Evolutionary conservation across 2,329 filamentous ascomycete genomes (phyloP).

Genomic region (Paracoccidioides lutzii): DNA sequence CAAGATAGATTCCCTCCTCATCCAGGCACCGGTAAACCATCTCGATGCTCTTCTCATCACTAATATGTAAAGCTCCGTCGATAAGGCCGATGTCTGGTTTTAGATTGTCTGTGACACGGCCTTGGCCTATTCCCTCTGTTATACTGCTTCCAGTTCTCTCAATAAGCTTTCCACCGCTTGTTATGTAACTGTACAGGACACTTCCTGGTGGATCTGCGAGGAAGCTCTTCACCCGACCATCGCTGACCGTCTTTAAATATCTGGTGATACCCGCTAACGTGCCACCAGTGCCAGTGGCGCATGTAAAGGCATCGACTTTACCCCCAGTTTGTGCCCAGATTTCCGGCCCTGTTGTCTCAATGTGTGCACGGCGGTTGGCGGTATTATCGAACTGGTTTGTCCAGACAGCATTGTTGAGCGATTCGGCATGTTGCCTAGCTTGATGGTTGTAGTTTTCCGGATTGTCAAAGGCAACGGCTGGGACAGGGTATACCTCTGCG

Average conservation of each 20-base stretch:
- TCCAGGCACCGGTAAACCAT: constrained; percentile 97
- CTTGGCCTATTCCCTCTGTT: constrained; percentile 95
- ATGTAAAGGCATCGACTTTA: constrained; percentile 85
- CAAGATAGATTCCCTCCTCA: constrained; percentile 89
- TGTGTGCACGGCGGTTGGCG: constrained; percentile 84
- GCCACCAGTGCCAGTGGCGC: constrained; percentile 83
- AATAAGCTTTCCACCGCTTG: constrained; percentile 66
- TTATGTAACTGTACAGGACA: constrained; percentile 84
- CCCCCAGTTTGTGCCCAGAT: constrained; percentile 89
- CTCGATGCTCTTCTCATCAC: constrained; percentile 87
- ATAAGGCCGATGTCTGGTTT: constrained; percentile 69
- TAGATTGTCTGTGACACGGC: constrained; percentile 90
- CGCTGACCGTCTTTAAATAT: constrained; percentile 72
- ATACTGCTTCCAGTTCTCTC: constrained; percentile 78
- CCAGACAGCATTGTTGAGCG: constrained; percentile 81
- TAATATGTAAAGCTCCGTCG: constrained; percentile 72
- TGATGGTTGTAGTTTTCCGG: constrained; percentile 97
- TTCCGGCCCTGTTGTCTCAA: constrained; percentile 93
- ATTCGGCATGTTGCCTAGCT: constrained; percentile 77
- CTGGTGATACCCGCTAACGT: constrained; percentile 81
- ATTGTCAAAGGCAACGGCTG: constrained; percentile 89
- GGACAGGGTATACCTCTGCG: constrained; percentile 90
- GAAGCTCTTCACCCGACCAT: constrained; percentile 70
- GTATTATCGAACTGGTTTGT: constrained; percentile 98
- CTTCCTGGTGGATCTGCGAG: constrained; percentile 89